Conservation (phyloP, 768 basidiomycete species). For the Postia placenta region DNA sequence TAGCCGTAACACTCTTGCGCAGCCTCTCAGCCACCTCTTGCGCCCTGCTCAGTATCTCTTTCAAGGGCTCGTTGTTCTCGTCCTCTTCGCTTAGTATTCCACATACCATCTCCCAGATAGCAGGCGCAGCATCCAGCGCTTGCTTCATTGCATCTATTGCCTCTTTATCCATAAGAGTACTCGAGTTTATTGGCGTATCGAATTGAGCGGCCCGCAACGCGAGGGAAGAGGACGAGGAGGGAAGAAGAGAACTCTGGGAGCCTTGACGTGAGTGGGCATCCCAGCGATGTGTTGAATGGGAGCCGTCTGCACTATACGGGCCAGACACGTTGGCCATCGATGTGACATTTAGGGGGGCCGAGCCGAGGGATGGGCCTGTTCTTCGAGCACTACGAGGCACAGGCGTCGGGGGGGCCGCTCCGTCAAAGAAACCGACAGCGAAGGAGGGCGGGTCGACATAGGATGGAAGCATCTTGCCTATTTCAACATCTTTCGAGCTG, state of each 20-base stretch:
- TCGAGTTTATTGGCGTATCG: constrained; percentile 50
- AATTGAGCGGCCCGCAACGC: constrained; percentile 32
- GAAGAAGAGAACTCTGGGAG: constrained; percentile 37
- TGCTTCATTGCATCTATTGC: constrained; percentile 71
- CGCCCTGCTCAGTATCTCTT: constrained; percentile 53
- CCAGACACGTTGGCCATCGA: neutral
- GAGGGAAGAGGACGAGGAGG: constrained; percentile 35
- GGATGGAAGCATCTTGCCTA: constrained; percentile 76
- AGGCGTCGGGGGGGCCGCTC: constrained; percentile 20
- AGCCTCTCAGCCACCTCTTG: constrained; percentile 60
- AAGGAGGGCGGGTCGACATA: constrained; percentile 38
- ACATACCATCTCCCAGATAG: constrained; percentile 78
- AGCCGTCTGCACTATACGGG: neutral
- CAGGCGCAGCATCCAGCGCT: constrained; percentile 74
- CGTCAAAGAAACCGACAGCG: constrained; percentile 33
- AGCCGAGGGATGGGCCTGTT: constrained; percentile 11
- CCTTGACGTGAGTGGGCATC: constrained; percentile 36
- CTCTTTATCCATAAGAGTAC: constrained; percentile 69
- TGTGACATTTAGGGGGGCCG: constrained; percentile 1
- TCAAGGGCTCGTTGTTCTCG: constrained; percentile 39
- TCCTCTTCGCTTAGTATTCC: constrained; percentile 52
- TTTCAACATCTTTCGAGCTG: constrained; percentile 86
- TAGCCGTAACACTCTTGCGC: constrained; percentile 46
- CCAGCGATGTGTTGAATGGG: constrained; percentile 20
- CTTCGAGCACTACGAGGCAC: constrained; percentile 21